Percentiles rank a stretch among this genome's conserved stretches.
phyloP scores from a whole-genome alignment of 208 protist species.

The Trypanosoma caninum region DNA sequence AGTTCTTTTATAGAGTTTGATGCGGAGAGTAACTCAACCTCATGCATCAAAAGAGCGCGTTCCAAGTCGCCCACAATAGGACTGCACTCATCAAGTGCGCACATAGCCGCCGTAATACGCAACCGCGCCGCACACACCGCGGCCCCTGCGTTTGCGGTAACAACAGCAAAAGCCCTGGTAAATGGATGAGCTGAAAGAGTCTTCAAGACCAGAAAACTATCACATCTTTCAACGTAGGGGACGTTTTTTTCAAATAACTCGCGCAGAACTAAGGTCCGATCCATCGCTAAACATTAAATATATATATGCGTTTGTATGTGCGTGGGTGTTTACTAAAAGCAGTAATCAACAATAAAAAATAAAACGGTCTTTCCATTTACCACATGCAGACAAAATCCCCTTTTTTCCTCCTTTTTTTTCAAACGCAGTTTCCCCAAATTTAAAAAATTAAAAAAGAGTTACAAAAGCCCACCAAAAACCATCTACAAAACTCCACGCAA shows the following conservation, averaged over 20 bases:
- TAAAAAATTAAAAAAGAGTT: no score
- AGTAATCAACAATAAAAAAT: no score
- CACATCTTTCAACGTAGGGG: slow-evolving; percentile 10
- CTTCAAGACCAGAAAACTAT: slow-evolving; percentile 8
- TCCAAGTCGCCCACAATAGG: slow-evolving; percentile 42
- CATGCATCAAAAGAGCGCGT: slow-evolving; percentile 54
- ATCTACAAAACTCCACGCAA: no score
- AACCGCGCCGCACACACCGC: slow-evolving; percentile 4
- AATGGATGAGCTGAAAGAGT: slow-evolving; percentile 18
- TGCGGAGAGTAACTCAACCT: slow-evolving; percentile 65
- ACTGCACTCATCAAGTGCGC: slow-evolving; percentile 39
- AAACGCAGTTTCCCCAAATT: no score
- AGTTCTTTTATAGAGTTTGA: slow-evolving; percentile 46
- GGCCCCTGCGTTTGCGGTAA: slow-evolving; percentile 4
- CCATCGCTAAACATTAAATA: no score
- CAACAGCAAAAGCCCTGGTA: slow-evolving; percentile 5
- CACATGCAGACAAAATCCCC: no score
- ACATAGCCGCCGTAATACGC: slow-evolving; percentile 25
- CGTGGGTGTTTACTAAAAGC: no score
- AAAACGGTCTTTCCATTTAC: no score
- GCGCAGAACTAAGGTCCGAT: slow-evolving; percentile 17
- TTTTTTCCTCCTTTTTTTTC: no score
- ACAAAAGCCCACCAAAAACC: no score
- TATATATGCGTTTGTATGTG: no score
- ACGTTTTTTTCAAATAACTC: slow-evolving; percentile 28